Base-by-base conservation (phyloP, 305 asterid species). In the Fraxinus latifolia region DNA sequence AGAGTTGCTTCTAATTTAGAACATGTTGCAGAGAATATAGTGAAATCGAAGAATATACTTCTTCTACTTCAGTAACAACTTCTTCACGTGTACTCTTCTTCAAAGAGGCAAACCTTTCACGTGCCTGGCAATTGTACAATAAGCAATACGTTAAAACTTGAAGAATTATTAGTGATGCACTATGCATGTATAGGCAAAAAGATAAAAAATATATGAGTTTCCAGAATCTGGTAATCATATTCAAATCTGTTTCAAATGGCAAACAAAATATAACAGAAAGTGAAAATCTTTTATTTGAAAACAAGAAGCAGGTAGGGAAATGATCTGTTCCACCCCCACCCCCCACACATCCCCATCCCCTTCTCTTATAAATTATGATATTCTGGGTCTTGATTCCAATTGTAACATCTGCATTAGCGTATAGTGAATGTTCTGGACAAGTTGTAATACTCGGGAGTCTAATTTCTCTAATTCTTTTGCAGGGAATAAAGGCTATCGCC, bases 61-160 rank as follows among this genome's bases (percentile, higher is more conserved):
- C 99, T 87, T 96, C 98, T 77, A 92, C 82, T 90, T 91, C 99
- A 88, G 93, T 90, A 86, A 96, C 95, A 90, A 96, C 87, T 81
- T 96, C 98, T 84, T 90, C 98, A 86, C 93, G 89, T 70, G 99
- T 81, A 27, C 92, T 94, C 92, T 92, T 96, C 92, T 94, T 96
- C 84, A 96, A 84, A 74, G 98, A 93, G 82, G 97, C 87, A 86
- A 90, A 92, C 86, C 86, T 94, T 81, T 96, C 99, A 39, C 98
- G 93, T 78, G 97, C 97, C 99, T 96, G 91, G 85, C 81, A 83
- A 36, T 78, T 39, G 19, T 39, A 86, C 76, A 73, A 71, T 76
- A 84, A 86, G 33, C 76, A 36, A 58, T 25, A 77, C 17, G 76
- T 85, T 68, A 83, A 42, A 77, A 80, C 76, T 67, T 60, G 4